Evolutionary conservation across 1,284 basidiomycete genomes (phyloP), one percentile per base, ranked within the genome.

Genomic region (Pyrrhoderma lamaoense): DNA sequence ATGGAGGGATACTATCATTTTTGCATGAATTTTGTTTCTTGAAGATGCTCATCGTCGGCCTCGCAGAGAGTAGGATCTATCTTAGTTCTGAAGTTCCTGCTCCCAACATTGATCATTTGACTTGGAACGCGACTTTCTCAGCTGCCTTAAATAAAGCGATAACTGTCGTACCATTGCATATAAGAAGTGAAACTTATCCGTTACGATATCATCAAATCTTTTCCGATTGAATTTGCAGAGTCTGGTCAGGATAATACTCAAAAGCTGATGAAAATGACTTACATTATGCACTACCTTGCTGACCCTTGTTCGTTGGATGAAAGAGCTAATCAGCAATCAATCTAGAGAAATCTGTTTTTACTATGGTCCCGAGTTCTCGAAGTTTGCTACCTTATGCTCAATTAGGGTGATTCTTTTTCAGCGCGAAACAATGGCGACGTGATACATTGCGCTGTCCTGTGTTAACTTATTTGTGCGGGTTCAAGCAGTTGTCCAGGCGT

Each of bases 1-100:
- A 39, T 42, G 7, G 38, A 19, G 22, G 47, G 49, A 8, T 34
- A 31, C 8, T 44, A 35, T 34, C 42, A 38, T 18, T 38, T 49
- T 37, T 54, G 52, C 52, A 54, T 54, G 25, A 42, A 38, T 21
- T 54, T 50, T 54, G 47, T 50, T 54, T 42, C 45, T 46, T n/a
- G 43, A 23, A 3, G 47, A 44, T 13, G 47, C 48, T n/a, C n/a
- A n/a, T n/a, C n/a, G n/a, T n/a, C 14, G 52, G 52, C 35, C 35
- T 38, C 42, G 48, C 47, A 38, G 42, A 54, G 16, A 54, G 52
- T 19, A 54, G 27, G 19, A 39, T 50, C 42, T 50, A 54, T 25
- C 42, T 44, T 25, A 42, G 31, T 18, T 42, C 16, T 34, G 37
- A 42, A 16, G 42, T 16, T 31, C 34, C 52, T 11, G 23, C 42